Conservation (phyloP, 2,329 filamentous ascomycete genomes). For the Cyanodermella asteris region DNA sequence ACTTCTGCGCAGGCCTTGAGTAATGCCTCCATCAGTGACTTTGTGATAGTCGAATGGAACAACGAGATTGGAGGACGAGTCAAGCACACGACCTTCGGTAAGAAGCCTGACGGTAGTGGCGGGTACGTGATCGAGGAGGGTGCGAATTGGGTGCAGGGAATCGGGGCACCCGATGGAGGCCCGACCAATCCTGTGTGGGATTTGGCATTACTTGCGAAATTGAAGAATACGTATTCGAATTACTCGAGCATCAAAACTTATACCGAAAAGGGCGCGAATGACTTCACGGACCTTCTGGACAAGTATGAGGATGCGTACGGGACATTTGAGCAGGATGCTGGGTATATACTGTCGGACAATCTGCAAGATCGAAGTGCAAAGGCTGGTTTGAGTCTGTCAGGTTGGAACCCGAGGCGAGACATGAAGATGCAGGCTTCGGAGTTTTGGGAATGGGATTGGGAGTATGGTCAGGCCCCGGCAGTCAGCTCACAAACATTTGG, state of each 20-base stretch:
- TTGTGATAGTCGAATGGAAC: conserved; percentile 43
- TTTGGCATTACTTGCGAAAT: too few relatives aligned
- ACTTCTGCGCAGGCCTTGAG: conserved; percentile 30
- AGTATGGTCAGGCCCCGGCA: conserved; percentile 35
- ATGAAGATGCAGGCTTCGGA: conserved; percentile 37
- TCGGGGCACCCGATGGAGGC: too few relatives aligned
- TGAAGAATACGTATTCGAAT: conserved; percentile 25
- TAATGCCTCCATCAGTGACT: conserved; percentile 39
- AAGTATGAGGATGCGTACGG: conserved; percentile 27
- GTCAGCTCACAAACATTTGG: conserved; percentile 13
- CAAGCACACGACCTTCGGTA: conserved; percentile 34
- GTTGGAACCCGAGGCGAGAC: conserved; percentile 38
- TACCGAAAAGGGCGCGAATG: conserved; percentile 30
- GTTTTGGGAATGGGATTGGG: conserved; percentile 39
- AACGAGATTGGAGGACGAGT: conserved; percentile 40
- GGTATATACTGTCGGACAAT: conserved; percentile 34
- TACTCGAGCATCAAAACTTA: conserved; percentile 37
- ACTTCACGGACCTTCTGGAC: conserved; percentile 30
- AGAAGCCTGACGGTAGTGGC: conserved; percentile 26
- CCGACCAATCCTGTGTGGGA: too few relatives aligned
- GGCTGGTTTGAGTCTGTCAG: conserved; percentile 34
- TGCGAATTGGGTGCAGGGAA: conserved; percentile 50
- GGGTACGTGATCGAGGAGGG: conserved; percentile 42
- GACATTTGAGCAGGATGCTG: conserved; percentile 29
- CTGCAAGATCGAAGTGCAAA: conserved; percentile 40